Percentiles rank a stretch among this genome's conserved stretches.
phyloP scores from a whole-genome alignment of 257 asterid species.

The Solanum chmielewskii region DNA sequence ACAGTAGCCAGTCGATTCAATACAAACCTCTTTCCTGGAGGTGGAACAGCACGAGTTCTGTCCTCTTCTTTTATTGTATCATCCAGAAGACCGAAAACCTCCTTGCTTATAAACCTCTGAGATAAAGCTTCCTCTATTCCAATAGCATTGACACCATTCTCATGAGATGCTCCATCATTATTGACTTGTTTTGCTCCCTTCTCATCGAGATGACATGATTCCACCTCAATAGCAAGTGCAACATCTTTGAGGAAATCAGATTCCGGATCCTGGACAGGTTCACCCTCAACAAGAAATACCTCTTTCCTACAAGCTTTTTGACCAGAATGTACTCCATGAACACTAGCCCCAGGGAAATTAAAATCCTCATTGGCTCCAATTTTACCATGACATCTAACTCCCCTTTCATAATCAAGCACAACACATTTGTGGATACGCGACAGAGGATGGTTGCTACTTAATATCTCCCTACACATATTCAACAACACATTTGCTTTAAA shows the following conservation, averaged over 20 bases:
- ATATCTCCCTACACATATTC: conserved; percentile 56
- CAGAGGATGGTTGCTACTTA: conserved; percentile 61
- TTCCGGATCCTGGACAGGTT: conserved; percentile 14
- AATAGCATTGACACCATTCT: conserved; percentile 6
- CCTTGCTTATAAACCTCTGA: conserved; percentile 2
- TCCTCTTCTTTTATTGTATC: conserved; percentile 13
- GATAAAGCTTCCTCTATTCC: conserved; percentile 5
- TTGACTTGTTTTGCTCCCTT: conserved; percentile 8
- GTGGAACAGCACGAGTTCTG: conserved; percentile 17
- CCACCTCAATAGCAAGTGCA: conserved; percentile 14
- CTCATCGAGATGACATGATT: conserved; percentile 4
- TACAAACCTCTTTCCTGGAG: conserved; percentile 71
- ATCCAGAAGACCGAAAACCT: conserved; percentile 10
- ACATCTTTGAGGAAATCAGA: conserved; percentile 10
- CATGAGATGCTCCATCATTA: conserved; percentile 5
- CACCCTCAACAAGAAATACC: conserved; percentile 24
- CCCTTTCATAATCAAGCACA: conserved; percentile 7
- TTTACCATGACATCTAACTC: conserved; percentile 6
- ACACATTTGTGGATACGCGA: conserved; percentile 26
- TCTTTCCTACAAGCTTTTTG: conserved; percentile 18
- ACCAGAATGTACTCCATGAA: conserved; percentile 20
- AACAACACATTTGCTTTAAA: conserved; percentile 31
- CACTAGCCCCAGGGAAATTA: conserved; percentile 1
- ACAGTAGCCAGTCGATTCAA: conserved; percentile 49
- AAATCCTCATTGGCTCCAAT: conserved; percentile 10